Base-by-base conservation (phyloP, 2,329 filamentous ascomycete species). In the Arthrobotrys sinensis region DNA sequence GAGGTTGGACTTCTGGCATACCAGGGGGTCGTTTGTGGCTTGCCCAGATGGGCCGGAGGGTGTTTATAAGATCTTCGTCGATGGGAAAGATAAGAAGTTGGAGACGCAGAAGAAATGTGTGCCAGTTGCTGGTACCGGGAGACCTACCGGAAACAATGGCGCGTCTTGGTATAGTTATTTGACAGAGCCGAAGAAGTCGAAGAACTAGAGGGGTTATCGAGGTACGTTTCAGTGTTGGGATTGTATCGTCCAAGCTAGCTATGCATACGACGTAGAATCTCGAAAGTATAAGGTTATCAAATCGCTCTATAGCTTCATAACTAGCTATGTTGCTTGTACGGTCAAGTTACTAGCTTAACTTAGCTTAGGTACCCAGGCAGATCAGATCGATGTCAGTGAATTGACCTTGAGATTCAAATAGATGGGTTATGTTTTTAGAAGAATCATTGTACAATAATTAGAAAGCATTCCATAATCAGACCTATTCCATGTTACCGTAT, bases 101-200 rank as follows among this genome's bases (percentile, higher is more conserved):
- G 55, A 60, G 36, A 60, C 24, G 10, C 16, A 60, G 19, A 60
- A 60, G 55, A 60, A 60, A 19, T 60, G 55, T 60, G 36, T 60
- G 12, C 34, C 55, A 19, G 55, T 60, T 28, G 10, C 3, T 14
- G 55, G 55, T 11, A 43, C 55, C 1, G 55, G 55, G 36, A 60
- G 55, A 16, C 24, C 55, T 1, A 60, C 55, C 40, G 55, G 55
- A 19, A 4, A 0, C n/a, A 16, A 43, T 28, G 55, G 55, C 5
- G 55, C 55, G 0, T 24, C 16, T 21, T 60, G 55, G 55, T 60
- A 60, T 16, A 60, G 55, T 16, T 60, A 60, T 11, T 43, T 60
- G 55, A n/a, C 28, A 12, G 50, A 55, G 28, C 50, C 50, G 21
- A 55, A 55, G 52, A 38, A 38, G 4, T 1, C 1, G 16, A n/a